Evolutionary conservation across 139 green algal genomes (phyloP).

Genomic region (Pseudopediastrum boryanum): DNA sequence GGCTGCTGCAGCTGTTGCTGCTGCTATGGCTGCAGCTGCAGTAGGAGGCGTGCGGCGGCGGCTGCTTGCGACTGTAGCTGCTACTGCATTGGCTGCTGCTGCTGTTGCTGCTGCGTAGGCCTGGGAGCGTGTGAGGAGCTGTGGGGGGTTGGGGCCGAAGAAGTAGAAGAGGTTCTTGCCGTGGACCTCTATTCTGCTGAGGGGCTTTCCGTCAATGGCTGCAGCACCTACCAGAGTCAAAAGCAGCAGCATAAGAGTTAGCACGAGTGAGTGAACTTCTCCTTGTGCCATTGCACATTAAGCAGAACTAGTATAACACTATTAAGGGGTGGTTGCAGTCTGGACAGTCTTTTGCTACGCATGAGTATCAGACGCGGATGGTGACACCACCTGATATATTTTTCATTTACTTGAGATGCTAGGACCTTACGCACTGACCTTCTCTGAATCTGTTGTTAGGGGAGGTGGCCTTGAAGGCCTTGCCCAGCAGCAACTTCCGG

Average conservation of each 20-base stretch:
- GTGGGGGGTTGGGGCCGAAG: slow-evolving; percentile 54
- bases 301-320: not conserved
- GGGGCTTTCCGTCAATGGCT: slow-evolving; percentile 58
- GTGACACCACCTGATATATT: not conserved
- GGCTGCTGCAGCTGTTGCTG: too few relatives aligned
- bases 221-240: slow-evolving; percentile 45
- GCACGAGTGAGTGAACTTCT: not conserved
- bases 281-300: not conserved
- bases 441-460: slow-evolving; percentile 82
- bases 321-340: not conserved
- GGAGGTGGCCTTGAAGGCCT: slow-evolving; percentile 64
- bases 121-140: too few relatives aligned
- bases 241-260: slow-evolving; percentile 12
- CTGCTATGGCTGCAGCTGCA: too few relatives aligned
- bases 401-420: not conserved
- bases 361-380: not conserved
- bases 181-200: slow-evolving; percentile 70
- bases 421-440: slow-evolving; percentile 37
- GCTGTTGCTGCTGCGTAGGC: slow-evolving; percentile 20
- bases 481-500: slow-evolving; percentile 58
- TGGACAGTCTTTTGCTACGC: not conserved
- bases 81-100: not conserved
- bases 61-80: slow-evolving; percentile 1
- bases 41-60: too few relatives aligned
- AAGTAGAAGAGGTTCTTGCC: slow-evolving; percentile 90